Conservation (phyloP, 495 filamentous ascomycete genomes). For the Thozetella sp. region DNA sequence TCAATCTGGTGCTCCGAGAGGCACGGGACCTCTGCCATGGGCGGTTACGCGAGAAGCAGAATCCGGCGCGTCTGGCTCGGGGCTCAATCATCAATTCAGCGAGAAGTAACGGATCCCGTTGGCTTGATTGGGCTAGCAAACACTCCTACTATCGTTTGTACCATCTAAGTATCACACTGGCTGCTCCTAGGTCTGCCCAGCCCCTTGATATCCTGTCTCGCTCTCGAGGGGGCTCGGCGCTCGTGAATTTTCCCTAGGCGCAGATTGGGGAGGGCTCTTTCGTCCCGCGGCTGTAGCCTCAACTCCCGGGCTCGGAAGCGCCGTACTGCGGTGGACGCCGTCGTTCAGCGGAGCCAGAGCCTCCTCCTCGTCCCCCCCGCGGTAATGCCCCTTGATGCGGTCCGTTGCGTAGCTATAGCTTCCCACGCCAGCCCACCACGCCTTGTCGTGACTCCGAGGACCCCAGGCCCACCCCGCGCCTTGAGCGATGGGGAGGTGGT, state of each 20-base stretch:
- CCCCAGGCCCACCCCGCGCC: conserved; percentile 63
- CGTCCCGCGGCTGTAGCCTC: background rate
- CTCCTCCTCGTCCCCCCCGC: conserved; percentile 35
- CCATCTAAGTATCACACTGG: no score
- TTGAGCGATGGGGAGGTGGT: conserved; percentile 65
- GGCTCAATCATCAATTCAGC: no score
- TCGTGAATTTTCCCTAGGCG: background rate
- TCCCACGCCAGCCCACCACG: conserved; percentile 65
- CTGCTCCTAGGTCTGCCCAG: background rate
- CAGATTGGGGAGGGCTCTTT: background rate
- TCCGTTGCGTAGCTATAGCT: conserved; percentile 49
- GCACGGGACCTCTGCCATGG: no score
- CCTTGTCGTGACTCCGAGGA: conserved; percentile 49
- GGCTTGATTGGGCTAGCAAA: no score
- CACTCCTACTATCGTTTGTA: no score
- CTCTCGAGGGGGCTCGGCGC: background rate
- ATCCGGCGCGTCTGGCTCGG: no score
- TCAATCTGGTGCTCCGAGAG: no score
- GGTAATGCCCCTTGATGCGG: conserved; percentile 30
- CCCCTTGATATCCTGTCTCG: background rate
- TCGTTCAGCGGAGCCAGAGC: conserved; percentile 7
- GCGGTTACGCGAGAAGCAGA: no score
- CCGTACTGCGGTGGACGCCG: background rate
- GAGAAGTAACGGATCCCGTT: no score
- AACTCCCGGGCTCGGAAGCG: background rate